Evolutionary conservation across 2,329 filamentous ascomycete species (phyloP).

Genomic region (Zymoseptoria ardabiliae): DNA sequence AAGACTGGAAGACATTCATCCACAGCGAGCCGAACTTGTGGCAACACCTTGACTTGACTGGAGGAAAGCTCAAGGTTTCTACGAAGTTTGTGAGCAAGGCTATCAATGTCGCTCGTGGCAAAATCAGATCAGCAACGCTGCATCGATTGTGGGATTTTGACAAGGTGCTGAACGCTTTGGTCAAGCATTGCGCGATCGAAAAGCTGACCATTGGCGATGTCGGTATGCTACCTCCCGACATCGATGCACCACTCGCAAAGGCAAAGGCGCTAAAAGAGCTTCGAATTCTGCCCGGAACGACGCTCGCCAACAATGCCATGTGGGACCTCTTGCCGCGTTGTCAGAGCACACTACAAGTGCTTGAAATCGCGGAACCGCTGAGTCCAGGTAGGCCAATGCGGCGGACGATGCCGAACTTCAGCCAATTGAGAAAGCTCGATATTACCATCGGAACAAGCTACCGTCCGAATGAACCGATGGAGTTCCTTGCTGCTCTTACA

Average conservation of each 20-base stretch:
- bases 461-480: not conserved
- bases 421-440: slow-evolving; percentile 1
- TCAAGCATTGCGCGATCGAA: slow-evolving; percentile 30
- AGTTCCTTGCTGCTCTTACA: not conserved
- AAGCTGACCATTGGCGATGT: slow-evolving; percentile 30
- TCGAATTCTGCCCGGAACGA: slow-evolving; percentile 10
- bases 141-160: slow-evolving; percentile 35
- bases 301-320: slow-evolving; percentile 9
- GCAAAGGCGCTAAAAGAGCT: slow-evolving; percentile 16
- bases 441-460: not conserved
- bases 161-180: slow-evolving; percentile 33
- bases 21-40: slow-evolving; percentile 42
- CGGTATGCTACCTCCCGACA: slow-evolving; percentile 16
- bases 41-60: slow-evolving; percentile 47
- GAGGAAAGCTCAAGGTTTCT: slow-evolving; percentile 34
- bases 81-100: slow-evolving; percentile 36
- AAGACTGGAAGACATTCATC: slow-evolving; percentile 48
- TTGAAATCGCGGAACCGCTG: slow-evolving; percentile 3
- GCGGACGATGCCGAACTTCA: not conserved
- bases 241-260: slow-evolving; percentile 12
- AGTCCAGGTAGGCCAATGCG: not conserved
- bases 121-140: slow-evolving; percentile 30
- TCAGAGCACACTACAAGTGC: slow-evolving; percentile 2
- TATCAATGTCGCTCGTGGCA: slow-evolving; percentile 33
- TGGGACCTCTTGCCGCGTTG: slow-evolving; percentile 1